These are phyloP conservation scores for Quercus parvula DNA, from an alignment of 306 rosid species.

Conservation along the genomic window DNA sequence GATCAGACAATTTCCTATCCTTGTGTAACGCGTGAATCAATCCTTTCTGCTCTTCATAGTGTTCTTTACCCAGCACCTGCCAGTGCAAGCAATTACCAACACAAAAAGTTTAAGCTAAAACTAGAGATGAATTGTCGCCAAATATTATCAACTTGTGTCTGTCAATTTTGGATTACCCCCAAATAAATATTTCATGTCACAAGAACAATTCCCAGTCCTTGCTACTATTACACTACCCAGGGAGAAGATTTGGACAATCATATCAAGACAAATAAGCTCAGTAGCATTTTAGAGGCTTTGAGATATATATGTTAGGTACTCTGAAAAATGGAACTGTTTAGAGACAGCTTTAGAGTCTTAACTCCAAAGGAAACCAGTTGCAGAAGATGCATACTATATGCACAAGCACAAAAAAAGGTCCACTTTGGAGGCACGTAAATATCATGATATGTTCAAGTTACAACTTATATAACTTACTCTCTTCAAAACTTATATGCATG, in stretches of 20 bases:
- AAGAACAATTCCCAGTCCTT: not conserved
- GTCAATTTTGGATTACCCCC: not conserved
- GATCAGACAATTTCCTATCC: constrained; percentile 61
- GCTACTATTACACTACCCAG: not conserved
- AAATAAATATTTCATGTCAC: not conserved
- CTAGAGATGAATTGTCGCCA: not conserved
- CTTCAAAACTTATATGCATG: too few relatives aligned
- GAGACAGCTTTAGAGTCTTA: too few relatives aligned
- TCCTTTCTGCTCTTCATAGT: constrained; percentile 64
- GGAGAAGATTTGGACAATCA: not conserved
- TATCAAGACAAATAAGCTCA: too few relatives aligned
- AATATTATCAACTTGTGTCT: not conserved
- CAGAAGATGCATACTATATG: too few relatives aligned
- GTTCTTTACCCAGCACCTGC: constrained; percentile 73
- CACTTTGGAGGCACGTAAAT: too few relatives aligned
- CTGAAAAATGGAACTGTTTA: too few relatives aligned
- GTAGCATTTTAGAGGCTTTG: too few relatives aligned
- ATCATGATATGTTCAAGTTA: too few relatives aligned
- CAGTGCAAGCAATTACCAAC: constrained; percentile 26
- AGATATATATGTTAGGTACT: too few relatives aligned
- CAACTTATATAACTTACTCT: too few relatives aligned
- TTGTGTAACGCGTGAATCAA: constrained; percentile 56
- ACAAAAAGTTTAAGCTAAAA: not conserved
- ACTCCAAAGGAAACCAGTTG: too few relatives aligned
- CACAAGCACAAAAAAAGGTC: too few relatives aligned